These are phyloP conservation scores for Lipomyces orientalis DNA, from an alignment of 805 yeast genomes.

Conservation along the genomic window DNA sequence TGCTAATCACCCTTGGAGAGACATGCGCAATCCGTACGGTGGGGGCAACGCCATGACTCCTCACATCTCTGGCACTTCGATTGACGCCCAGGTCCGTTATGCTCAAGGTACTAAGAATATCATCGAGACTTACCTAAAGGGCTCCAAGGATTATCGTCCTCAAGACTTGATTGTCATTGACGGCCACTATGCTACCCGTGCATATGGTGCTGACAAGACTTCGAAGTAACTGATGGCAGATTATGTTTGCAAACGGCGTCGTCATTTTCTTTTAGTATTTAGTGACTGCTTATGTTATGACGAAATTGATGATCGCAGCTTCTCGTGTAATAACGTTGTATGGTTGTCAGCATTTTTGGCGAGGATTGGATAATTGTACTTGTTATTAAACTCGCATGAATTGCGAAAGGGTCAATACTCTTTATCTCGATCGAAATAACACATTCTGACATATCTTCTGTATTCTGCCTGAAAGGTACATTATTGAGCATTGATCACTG, in stretches of 20 bases:
- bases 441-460: no score
- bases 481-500: no score
- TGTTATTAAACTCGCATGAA: no score
- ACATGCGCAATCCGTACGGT: slow-evolving; percentile 65
- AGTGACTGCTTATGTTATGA: no score
- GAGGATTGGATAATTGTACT: no score
- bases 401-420: no score
- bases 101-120: slow-evolving; percentile 72
- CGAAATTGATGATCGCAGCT: neutral
- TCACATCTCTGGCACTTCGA: slow-evolving; percentile 77
- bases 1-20: slow-evolving; percentile 76
- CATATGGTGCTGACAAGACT: slow-evolving; percentile 58
- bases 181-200: slow-evolving; percentile 74
- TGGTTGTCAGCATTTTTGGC: neutral
- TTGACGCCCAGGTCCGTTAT: slow-evolving; percentile 80
- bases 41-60: slow-evolving; percentile 88
- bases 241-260: neutral
- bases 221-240: neutral
- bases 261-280: no score
- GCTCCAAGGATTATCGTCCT: slow-evolving; percentile 71
- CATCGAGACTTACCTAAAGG: slow-evolving; percentile 64
- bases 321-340: neutral
- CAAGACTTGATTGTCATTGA: slow-evolving; percentile 73
- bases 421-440: no score
- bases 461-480: no score